phyloP scores from a whole-genome alignment of 2,329 filamentous ascomycete genomes.

The Conoideocrella luteorostrata region DNA sequence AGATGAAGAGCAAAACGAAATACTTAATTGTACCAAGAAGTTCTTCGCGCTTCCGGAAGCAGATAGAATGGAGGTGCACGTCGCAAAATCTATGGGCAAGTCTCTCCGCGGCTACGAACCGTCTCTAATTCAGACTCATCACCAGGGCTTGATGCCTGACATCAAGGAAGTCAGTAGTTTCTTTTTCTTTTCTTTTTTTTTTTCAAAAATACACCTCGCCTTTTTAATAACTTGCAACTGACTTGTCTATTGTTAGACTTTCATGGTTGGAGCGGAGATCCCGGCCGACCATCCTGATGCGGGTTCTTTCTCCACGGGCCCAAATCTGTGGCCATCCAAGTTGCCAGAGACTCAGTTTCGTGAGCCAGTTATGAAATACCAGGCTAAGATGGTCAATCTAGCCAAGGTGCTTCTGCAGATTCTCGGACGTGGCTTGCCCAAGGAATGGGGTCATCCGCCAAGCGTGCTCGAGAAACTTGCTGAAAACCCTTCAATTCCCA shows the following conservation, averaged over 20 bases:
- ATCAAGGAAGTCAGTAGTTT: conserved; percentile 8
- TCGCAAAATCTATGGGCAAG: conserved; percentile 20
- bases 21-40: conserved; percentile 16
- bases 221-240: neutral
- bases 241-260: neutral
- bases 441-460: neutral
- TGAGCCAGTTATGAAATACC: conserved; percentile 1
- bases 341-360: neutral
- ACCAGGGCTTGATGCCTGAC: conserved; percentile 21
- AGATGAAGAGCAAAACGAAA: conserved; percentile 12
- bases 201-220: neutral
- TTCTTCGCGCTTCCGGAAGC: conserved; percentile 21
- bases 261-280: conserved; percentile 6
- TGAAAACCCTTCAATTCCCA: conserved; percentile 3
- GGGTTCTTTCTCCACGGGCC: conserved; percentile 4
- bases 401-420: conserved; percentile 1
- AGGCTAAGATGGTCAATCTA: neutral
- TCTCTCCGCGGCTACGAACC: conserved; percentile 23
- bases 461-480: conserved; percentile 1
- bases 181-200: neutral
- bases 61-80: conserved; percentile 20
- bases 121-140: conserved; percentile 21
- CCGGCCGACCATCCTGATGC: conserved; percentile 2
- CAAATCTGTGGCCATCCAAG: conserved; percentile 4
- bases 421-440: neutral